phyloP scores from a whole-genome alignment of 148 eudicot species.

The Rhododendron simsii region DNA sequence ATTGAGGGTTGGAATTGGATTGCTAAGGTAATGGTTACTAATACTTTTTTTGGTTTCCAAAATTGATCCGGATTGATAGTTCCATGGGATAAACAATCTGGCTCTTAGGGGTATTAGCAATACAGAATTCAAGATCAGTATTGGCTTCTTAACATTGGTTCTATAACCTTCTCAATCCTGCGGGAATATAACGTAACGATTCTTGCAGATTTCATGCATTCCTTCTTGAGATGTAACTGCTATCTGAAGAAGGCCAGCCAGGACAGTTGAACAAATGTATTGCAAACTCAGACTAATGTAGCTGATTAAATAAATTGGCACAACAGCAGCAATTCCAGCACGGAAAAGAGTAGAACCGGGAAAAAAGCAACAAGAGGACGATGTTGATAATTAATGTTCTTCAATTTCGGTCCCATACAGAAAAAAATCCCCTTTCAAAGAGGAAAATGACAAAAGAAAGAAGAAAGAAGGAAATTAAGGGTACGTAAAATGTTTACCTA shows the following conservation, averaged over 20 bases:
- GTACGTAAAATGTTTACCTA: too few species aligned
- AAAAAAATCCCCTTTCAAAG: not conserved
- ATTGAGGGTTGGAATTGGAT: too few species aligned
- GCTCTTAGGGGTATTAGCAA: too few species aligned
- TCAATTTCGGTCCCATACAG: not conserved
- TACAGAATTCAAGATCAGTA: slow-evolving; percentile 62
- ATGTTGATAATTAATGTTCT: not conserved
- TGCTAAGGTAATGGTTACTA: too few species aligned
- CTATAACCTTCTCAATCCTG: slow-evolving; percentile 86
- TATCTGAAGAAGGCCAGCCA: slow-evolving; percentile 31
- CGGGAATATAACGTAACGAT: slow-evolving; percentile 71
- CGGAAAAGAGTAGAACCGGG: not conserved
- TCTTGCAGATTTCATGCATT: slow-evolving; percentile 73
- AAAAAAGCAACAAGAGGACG: not conserved
- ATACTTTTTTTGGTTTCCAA: too few species aligned
- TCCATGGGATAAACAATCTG: too few species aligned
- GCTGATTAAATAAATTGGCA: too few species aligned
- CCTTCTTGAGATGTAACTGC: slow-evolving; percentile 70
- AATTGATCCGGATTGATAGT: too few species aligned
- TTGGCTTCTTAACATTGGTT: slow-evolving; percentile 82
- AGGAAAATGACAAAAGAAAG: not conserved
- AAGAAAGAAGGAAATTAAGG: not conserved
- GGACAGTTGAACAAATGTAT: not conserved
- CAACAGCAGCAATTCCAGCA: not conserved
- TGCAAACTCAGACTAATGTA: not conserved